Evolutionary conservation across 768 basidiomycete species (phyloP).

Genomic region (Lactarius quietus): DNA sequence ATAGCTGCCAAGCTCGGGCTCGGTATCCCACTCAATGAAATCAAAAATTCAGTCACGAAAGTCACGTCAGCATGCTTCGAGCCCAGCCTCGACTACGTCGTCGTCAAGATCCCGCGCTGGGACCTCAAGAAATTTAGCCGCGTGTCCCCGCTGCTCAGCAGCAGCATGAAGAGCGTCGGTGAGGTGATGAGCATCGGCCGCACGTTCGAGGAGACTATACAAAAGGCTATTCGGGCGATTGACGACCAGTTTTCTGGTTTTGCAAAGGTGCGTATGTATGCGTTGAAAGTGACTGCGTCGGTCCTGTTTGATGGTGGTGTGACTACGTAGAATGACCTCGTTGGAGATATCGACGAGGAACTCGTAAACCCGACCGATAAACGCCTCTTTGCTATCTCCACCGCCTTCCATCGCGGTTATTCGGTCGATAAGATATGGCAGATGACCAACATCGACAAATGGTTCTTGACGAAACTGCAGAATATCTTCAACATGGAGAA

Average conservation of each 20-base stretch:
- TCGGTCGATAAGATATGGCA: slow-evolving; percentile 95
- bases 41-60: slow-evolving; percentile 96
- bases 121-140: slow-evolving; percentile 97
- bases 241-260: slow-evolving; percentile 96
- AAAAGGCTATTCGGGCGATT: slow-evolving; percentile 96
- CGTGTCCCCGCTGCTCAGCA: slow-evolving; percentile 86
- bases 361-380: slow-evolving; percentile 94
- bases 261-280: slow-evolving; percentile 56
- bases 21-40: slow-evolving; percentile 95
- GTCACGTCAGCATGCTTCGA: slow-evolving; percentile 97
- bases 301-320: not conserved
- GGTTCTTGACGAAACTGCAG: slow-evolving; percentile 91
- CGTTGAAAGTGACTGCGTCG: not conserved
- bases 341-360: slow-evolving; percentile 91
- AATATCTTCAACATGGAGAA: slow-evolving; percentile 82
- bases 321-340: slow-evolving; percentile 67
- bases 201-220: slow-evolving; percentile 98
- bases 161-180: slow-evolving; percentile 98
- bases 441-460: slow-evolving; percentile 98
- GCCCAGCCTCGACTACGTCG: slow-evolving; percentile 93
- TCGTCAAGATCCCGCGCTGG: slow-evolving; percentile 99
- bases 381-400: slow-evolving; percentile 93
- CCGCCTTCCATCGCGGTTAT: slow-evolving; percentile 90
- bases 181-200: slow-evolving; percentile 99
- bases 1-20: slow-evolving; percentile 98